phyloP scores from a whole-genome alignment of 2,329 filamentous ascomycete genomes.

The Pseudogymnoascus sp. region DNA sequence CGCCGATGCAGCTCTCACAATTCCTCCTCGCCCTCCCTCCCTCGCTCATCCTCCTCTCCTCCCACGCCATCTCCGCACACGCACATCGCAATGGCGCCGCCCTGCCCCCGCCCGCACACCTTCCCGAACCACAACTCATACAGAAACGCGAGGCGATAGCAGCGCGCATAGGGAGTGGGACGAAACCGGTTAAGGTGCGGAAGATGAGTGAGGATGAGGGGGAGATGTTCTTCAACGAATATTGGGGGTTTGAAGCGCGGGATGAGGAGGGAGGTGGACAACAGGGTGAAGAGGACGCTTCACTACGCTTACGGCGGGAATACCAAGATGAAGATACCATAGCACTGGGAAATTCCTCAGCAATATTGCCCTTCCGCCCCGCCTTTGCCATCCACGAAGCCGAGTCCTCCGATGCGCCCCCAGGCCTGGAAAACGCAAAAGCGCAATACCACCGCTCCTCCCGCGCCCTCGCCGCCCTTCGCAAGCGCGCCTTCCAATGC shows the following conservation, averaged over 20 bases:
- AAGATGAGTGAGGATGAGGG: conserved; percentile 64
- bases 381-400: conserved; percentile 44
- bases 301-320: conserved; percentile 17
- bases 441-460: background rate
- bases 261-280: background rate
- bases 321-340: conserved; percentile 19
- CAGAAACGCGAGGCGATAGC: conserved; percentile 32
- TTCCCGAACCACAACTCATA: conserved; percentile 32
- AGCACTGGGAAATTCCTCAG: conserved; percentile 19
- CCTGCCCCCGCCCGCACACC: conserved; percentile 36
- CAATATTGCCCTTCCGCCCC: conserved; percentile 34
- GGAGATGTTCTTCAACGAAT: conserved; percentile 66
- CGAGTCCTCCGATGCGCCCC: conserved; percentile 8
- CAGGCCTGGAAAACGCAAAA: background rate
- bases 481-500: conserved; percentile 55
- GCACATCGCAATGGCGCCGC: conserved; percentile 30
- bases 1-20: conserved; percentile 34
- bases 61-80: conserved; percentile 31
- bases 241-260: conserved; percentile 36
- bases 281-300: background rate
- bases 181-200: conserved; percentile 52
- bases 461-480: conserved; percentile 37
- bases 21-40: conserved; percentile 34
- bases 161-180: conserved; percentile 30
- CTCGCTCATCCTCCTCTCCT: conserved; percentile 38